phyloP scores from a whole-genome alignment of 1,284 basidiomycete genomes.

The Cutaneotrichosporon sp. region DNA sequence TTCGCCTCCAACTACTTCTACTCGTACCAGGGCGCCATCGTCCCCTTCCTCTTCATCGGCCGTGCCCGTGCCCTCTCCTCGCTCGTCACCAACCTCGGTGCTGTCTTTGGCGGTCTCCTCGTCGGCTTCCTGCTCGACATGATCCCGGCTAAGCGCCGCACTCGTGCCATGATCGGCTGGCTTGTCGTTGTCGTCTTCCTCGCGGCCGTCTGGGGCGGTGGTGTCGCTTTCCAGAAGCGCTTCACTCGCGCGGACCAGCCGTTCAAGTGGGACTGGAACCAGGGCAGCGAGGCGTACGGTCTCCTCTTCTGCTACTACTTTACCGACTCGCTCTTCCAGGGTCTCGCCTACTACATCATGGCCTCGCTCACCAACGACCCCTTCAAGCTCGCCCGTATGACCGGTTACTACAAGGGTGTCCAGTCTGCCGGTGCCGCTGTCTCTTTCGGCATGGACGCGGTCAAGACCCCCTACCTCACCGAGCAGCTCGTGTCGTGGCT shows the following conservation, averaged over 20 bases:
- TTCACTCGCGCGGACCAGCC: constrained; percentile 4
- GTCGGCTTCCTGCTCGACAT: constrained; percentile 41
- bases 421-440: constrained; percentile 49
- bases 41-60: constrained; percentile 32
- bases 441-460: constrained; percentile 55
- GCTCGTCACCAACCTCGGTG: constrained; percentile 33
- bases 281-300: constrained; percentile 6
- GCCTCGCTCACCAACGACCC: constrained; percentile 32
- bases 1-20: constrained; percentile 41
- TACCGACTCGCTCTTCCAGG: constrained; percentile 46
- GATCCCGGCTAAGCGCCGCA: constrained; percentile 30
- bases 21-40: constrained; percentile 39
- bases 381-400: constrained; percentile 43
- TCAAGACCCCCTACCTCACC: constrained; percentile 38
- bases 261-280: constrained; percentile 7
- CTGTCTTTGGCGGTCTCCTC: constrained; percentile 37
- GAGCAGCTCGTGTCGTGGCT: constrained; percentile 37
- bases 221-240: constrained; percentile 34
- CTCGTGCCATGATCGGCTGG: constrained; percentile 32
- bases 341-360: constrained; percentile 42
- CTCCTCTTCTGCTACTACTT: constrained; percentile 35
- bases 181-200: constrained; percentile 22
- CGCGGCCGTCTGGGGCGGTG: constrained; percentile 35
- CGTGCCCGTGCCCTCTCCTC: constrained; percentile 38
- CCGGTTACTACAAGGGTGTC: constrained; percentile 47